Evolutionary conservation across 148 eudicot genomes (phyloP).

Genomic region (Fagopyrum homotropicum): DNA sequence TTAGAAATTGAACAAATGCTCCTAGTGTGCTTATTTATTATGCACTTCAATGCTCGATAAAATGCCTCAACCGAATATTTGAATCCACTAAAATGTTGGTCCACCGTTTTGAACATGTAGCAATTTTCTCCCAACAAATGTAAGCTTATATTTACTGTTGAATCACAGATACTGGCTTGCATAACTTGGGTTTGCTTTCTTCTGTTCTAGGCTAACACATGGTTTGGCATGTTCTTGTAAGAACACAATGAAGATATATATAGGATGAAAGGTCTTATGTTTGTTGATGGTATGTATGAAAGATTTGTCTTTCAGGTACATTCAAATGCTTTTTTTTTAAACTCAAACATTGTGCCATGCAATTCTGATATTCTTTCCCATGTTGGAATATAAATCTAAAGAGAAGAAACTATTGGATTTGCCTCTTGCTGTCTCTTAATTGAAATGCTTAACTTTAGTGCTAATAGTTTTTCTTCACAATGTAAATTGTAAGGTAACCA

Average conservation of each 20-base stretch:
- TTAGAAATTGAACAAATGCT: too few species aligned
- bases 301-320: conserved; percentile 97
- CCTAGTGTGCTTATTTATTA: too few species aligned
- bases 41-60: too few species aligned
- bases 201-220: conserved; percentile 73
- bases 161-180: neutral
- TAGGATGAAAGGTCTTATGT: conserved; percentile 93
- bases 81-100: neutral
- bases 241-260: conserved; percentile 93
- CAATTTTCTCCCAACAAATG: neutral
- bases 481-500: neutral
- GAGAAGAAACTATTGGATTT: neutral
- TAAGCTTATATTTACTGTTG: neutral
- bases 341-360: neutral
- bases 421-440: neutral
- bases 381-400: neutral
- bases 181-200: neutral
- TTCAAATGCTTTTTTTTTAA: neutral
- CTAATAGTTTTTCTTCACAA: neutral
- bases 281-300: conserved; percentile 81
- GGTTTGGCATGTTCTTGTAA: conserved; percentile 75
- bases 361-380: neutral
- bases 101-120: neutral
- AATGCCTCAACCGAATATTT: too few species aligned
- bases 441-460: neutral